Percentiles rank a stretch among this genome's conserved stretches.
Conservation (phyloP, 306 rosid genomes). For the Pyrus bretschneideri region DNA sequence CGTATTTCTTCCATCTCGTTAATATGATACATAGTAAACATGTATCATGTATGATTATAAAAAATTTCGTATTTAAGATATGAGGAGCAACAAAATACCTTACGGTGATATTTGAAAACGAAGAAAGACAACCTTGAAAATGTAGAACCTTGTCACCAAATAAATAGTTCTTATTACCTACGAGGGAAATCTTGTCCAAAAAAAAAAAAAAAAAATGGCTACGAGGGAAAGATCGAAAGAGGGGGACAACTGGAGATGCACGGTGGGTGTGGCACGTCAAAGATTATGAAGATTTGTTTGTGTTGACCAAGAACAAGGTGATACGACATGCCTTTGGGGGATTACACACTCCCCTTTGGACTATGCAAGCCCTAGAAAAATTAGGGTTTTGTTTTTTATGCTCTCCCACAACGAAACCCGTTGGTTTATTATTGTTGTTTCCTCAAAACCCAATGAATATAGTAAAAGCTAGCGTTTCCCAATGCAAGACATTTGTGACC, state of each 20-base stretch:
- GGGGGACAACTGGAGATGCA: background rate
- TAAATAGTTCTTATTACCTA: background rate
- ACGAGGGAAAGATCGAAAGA: background rate
- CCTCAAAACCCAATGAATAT: conserved; percentile 12
- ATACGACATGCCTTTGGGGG: conserved; percentile 64
- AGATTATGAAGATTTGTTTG: background rate
- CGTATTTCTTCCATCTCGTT: too few relatives aligned
- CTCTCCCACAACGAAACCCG: conserved; percentile 13
- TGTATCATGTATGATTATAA: background rate
- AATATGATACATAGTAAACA: background rate
- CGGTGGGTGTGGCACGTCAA: conserved; percentile 1
- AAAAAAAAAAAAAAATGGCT: too few relatives aligned
- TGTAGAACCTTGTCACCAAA: background rate
- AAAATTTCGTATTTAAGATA: background rate
- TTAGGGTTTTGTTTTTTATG: conserved; percentile 1
- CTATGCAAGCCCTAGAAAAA: conserved; percentile 10
- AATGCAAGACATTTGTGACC: conserved; percentile 22
- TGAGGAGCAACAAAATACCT: background rate
- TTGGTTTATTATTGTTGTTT: background rate
- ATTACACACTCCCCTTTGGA: conserved; percentile 27
- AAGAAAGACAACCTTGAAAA: conserved; percentile 4
- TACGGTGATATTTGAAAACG: background rate
- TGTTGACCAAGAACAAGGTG: conserved; percentile 24
- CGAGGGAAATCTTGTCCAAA: too few relatives aligned
- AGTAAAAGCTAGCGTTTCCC: background rate